Conservation (phyloP, 352 stramenopile genomes). For the Pythium brassicae region DNA sequence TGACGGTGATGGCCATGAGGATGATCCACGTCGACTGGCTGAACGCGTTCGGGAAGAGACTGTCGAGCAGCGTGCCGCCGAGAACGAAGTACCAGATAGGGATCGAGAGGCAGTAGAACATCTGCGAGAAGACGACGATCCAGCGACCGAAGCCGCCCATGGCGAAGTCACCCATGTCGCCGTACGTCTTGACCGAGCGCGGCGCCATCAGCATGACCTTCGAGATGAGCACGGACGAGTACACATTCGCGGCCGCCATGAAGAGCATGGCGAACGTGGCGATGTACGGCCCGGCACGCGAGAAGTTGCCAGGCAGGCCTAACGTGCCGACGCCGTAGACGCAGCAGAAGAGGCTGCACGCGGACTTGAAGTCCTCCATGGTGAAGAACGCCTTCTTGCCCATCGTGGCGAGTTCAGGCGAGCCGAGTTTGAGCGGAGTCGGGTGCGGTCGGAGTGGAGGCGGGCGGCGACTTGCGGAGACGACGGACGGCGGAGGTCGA, state of each 20-base stretch:
- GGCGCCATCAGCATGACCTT: slow-evolving; percentile 61
- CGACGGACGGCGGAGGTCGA: too few species aligned
- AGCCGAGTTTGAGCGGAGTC: too few species aligned
- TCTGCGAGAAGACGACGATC: slow-evolving; percentile 4
- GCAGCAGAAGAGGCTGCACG: slow-evolving; percentile 32
- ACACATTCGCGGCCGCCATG: slow-evolving; percentile 62
- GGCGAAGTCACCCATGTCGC: neutral
- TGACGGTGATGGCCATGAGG: slow-evolving; percentile 18
- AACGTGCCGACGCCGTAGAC: slow-evolving; percentile 58
- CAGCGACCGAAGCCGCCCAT: neutral
- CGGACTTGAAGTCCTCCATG: neutral
- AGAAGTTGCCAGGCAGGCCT: slow-evolving; percentile 47
- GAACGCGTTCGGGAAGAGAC: slow-evolving; percentile 48
- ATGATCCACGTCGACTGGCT: slow-evolving; percentile 42
- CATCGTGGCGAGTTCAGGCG: too few species aligned
- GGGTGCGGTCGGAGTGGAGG: too few species aligned
- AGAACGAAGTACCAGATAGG: slow-evolving; percentile 60
- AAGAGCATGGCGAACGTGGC: slow-evolving; percentile 41
- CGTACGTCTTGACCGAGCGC: neutral
- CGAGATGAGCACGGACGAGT: slow-evolving; percentile 36
- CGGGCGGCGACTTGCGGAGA: too few species aligned
- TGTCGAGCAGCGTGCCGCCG: slow-evolving; percentile 38
- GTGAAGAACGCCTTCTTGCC: too few species aligned
- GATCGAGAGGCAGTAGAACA: slow-evolving; percentile 49
- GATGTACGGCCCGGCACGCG: slow-evolving; percentile 9